These are phyloP conservation scores for Cutaneotrichosporon sp. DNA, from an alignment of 1,284 basidiomycete genomes.

Conservation along the genomic window DNA sequence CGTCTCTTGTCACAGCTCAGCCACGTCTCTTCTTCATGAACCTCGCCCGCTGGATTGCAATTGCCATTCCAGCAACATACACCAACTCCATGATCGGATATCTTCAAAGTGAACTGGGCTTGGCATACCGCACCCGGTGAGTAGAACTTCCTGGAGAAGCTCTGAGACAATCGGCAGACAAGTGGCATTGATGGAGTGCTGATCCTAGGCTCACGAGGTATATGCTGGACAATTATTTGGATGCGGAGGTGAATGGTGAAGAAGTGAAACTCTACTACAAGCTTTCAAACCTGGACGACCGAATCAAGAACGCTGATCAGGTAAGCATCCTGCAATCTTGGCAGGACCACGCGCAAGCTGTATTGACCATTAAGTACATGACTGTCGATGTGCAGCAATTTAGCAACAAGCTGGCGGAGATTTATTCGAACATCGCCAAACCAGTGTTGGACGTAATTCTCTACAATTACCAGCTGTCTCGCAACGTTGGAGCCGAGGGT, in stretches of 20 bases:
- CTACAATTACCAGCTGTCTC: conserved; percentile 93
- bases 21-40: conserved; percentile 74
- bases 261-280: conserved; percentile 76
- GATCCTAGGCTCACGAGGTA: conserved; percentile 2
- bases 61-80: conserved; percentile 94
- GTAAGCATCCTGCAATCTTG: conserved; percentile 43
- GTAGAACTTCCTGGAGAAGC: conserved; percentile 3
- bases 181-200: background rate
- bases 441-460: conserved; percentile 81
- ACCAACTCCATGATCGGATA: conserved; percentile 95
- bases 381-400: conserved; percentile 95
- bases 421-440: conserved; percentile 91
- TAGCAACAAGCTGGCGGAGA: conserved; percentile 82
- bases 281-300: conserved; percentile 83
- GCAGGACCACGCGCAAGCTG: too few species aligned
- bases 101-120: conserved; percentile 86
- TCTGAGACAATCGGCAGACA: too few species aligned
- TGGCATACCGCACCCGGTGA: conserved; percentile 78
- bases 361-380: conserved; percentile 51
- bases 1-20: conserved; percentile 84
- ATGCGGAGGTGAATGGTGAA: conserved; percentile 31
- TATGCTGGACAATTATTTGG: conserved; percentile 61
- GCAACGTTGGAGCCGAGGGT: conserved; percentile 91
- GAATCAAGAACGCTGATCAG: conserved; percentile 95
- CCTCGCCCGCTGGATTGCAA: conserved; percentile 81